Percentiles rank a stretch among this genome's conserved stretches.
Conservation (phyloP, 2,329 filamentous ascomycete genomes). For the Fusarium duplospermum region DNA sequence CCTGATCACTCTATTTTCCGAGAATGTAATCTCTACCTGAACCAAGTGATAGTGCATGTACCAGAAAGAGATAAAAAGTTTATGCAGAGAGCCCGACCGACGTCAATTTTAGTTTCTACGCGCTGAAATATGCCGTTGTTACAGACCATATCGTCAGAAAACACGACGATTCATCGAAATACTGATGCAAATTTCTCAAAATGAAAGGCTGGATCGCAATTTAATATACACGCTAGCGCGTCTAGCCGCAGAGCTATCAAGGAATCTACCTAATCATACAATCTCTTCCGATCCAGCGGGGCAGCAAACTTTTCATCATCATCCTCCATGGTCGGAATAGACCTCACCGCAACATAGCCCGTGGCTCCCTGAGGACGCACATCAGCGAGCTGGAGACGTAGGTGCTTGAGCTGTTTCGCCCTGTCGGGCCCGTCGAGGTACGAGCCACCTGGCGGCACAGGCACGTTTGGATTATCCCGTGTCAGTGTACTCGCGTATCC, state of each 20-base stretch:
- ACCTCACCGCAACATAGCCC: slow-evolving; percentile 16
- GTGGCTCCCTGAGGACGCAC: neutral
- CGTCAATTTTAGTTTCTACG: no score
- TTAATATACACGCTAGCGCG: neutral
- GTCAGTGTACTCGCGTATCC: slow-evolving; percentile 25
- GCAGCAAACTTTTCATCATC: neutral
- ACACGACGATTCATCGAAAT: no score
- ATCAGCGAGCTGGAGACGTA: slow-evolving; percentile 18
- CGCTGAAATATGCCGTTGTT: no score
- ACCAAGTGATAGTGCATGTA: neutral
- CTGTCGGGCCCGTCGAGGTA: slow-evolving; percentile 10
- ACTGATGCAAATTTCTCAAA: neutral
- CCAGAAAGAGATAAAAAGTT: no score
- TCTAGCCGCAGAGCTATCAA: neutral
- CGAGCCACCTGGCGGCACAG: slow-evolving; percentile 6
- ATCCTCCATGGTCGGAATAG: neutral
- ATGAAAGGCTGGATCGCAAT: neutral
- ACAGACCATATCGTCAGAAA: no score
- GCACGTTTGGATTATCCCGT: slow-evolving; percentile 12
- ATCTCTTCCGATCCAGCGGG: neutral
- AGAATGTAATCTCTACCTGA: neutral
- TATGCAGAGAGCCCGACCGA: no score
- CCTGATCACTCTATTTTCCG: no score
- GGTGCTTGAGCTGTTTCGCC: neutral
- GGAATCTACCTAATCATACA: neutral